Evolutionary conservation across 805 yeast species (phyloP).

Genomic region (Candida glaebosa): DNA sequence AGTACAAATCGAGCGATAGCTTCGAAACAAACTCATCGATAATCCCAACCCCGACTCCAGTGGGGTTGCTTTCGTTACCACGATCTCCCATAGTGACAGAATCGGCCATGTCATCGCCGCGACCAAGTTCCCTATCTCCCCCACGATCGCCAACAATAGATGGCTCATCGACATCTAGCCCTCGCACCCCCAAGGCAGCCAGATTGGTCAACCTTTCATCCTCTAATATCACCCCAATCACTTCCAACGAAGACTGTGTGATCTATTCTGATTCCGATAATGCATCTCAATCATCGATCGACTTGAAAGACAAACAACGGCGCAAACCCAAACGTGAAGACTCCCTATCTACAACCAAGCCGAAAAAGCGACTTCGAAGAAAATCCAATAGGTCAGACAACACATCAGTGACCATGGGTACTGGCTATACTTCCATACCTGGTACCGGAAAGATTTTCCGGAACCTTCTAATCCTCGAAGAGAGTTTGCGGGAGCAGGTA

Average conservation of each 20-base stretch:
- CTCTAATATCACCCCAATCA: conserved; percentile 20
- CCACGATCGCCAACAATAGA: conserved; percentile 7
- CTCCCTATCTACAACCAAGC: conserved; percentile 18
- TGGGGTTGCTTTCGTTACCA: conserved; percentile 1
- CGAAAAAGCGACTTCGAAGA: conserved; percentile 22
- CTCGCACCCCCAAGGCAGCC: conserved; percentile 2
- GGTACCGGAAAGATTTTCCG: conserved; percentile 74
- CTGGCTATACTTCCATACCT: conserved; percentile 33
- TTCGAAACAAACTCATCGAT: conserved; percentile 6
- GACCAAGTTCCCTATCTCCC: conserved; percentile 6
- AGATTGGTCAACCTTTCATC: conserved; percentile 17
- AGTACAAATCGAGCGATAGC: background rate
- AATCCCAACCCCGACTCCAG: conserved; percentile 8
- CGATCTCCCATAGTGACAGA: background rate
- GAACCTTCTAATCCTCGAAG: conserved; percentile 80
- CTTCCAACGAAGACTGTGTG: conserved; percentile 28
- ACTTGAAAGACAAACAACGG: conserved; percentile 11
- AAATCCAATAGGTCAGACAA: conserved; percentile 14
- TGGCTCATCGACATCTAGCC: background rate
- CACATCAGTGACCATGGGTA: conserved; percentile 13
- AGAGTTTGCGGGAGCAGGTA: conserved; percentile 77
- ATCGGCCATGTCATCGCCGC: conserved; percentile 16
- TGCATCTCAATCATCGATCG: conserved; percentile 29
- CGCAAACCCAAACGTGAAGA: conserved; percentile 9
- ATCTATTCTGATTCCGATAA: conserved; percentile 35